These are phyloP conservation scores for Calycina marina DNA, from an alignment of 2,329 filamentous ascomycete genomes.

Conservation along the genomic window DNA sequence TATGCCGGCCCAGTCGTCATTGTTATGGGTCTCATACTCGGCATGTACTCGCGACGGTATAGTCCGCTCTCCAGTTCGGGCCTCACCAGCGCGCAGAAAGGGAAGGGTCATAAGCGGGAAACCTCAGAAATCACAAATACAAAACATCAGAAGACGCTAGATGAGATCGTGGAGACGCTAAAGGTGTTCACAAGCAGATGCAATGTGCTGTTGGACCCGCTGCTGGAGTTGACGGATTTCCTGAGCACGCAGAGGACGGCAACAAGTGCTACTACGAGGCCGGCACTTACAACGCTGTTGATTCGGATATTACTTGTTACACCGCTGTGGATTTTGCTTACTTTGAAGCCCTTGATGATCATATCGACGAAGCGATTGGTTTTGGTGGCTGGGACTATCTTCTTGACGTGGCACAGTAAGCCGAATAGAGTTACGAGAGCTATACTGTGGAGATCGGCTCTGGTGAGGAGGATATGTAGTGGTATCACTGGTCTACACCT, in stretches of 20 bases:
- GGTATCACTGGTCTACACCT: slow-evolving; percentile 73
- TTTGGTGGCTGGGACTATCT: slow-evolving; percentile 71
- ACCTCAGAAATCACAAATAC: slow-evolving; percentile 45
- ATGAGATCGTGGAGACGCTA: slow-evolving; percentile 91
- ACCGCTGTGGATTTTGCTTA: slow-evolving; percentile 74
- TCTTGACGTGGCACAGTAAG: slow-evolving; percentile 83
- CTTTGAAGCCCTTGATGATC: slow-evolving; percentile 67
- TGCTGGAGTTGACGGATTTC: slow-evolving; percentile 82
- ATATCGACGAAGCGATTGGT: slow-evolving; percentile 77
- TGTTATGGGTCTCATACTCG: slow-evolving; percentile 65
- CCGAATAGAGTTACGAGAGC: slow-evolving; percentile 73
- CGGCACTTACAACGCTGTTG: slow-evolving; percentile 78
- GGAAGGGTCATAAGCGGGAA: slow-evolving; percentile 34
- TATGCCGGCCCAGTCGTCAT: slow-evolving; percentile 73
- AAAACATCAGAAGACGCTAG: slow-evolving; percentile 81
- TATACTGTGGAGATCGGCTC: slow-evolving; percentile 77
- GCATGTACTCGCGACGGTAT: slow-evolving; percentile 85
- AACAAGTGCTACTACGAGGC: slow-evolving; percentile 79
- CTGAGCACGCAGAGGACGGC: slow-evolving; percentile 81
- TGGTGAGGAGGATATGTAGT: slow-evolving; percentile 52
- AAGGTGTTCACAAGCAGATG: slow-evolving; percentile 83
- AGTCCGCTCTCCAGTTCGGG: slow-evolving; percentile 80
- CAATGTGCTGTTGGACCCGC: slow-evolving; percentile 80
- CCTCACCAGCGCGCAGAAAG: slow-evolving; percentile 46
- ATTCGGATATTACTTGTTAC: slow-evolving; percentile 78